Conservation (phyloP, 1,284 basidiomycete genomes). For the Ceratobasidium sp. region DNA sequence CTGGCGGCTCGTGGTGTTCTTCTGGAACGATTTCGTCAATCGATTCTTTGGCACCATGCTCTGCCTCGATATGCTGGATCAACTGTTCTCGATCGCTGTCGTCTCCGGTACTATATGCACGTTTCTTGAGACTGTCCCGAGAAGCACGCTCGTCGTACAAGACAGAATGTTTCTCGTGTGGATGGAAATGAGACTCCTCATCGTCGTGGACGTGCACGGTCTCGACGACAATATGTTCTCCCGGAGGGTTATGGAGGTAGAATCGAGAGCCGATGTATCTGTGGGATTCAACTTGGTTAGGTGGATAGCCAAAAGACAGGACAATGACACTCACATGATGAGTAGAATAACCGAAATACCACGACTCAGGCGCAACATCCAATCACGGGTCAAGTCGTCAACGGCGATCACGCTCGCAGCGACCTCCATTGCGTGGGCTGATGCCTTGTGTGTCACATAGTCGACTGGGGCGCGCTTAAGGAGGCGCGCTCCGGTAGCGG, state of each 20-base stretch:
- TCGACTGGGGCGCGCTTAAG: constrained; percentile 22
- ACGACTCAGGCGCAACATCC: constrained; percentile 66
- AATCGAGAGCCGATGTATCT: constrained; percentile 70
- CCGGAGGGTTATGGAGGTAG: constrained; percentile 71
- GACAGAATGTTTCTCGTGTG: not conserved
- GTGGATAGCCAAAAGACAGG: not conserved
- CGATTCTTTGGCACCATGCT: constrained; percentile 17
- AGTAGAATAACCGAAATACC: constrained; percentile 68
- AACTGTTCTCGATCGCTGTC: constrained; percentile 44
- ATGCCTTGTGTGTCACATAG: constrained; percentile 28
- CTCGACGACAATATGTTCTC: constrained; percentile 56
- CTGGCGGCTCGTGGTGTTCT: constrained; percentile 50
- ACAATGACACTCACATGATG: constrained; percentile 56
- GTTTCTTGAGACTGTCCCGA: constrained; percentile 54
- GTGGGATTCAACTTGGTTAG: not conserved
- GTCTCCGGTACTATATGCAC: constrained; percentile 49
- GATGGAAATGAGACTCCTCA: not conserved
- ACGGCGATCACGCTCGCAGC: constrained; percentile 46
- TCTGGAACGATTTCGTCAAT: not conserved
- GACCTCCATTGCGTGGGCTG: constrained; percentile 7
- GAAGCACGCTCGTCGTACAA: constrained; percentile 45
- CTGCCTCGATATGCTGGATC: constrained; percentile 10
- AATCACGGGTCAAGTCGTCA: constrained; percentile 52
- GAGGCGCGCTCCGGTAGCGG: not conserved
- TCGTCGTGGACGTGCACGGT: constrained; percentile 3